Percentiles rank a stretch among this genome's conserved stretches.
Evolutionary conservation across 2,329 filamentous ascomycete species (phyloP).

Genomic region (Fusarium penzigii): DNA sequence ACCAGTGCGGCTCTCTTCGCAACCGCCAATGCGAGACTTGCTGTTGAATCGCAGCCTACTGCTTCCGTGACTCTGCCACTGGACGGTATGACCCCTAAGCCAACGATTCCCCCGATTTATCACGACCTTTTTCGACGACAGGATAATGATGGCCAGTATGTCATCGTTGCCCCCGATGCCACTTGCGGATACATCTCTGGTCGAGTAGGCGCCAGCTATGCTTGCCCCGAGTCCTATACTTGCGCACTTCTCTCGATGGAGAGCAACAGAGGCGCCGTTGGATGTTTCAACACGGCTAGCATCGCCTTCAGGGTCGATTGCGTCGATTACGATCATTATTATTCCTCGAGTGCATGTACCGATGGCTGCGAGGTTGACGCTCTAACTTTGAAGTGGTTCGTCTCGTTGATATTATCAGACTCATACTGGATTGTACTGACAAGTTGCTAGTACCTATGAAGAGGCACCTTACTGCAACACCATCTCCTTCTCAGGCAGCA

Average conservation of each 20-base stretch:
- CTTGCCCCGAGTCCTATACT: conserved; percentile 34
- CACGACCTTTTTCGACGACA: conserved; percentile 33
- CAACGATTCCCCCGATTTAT: conserved; percentile 42
- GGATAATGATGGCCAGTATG: conserved; percentile 34
- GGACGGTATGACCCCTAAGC: conserved; percentile 40
- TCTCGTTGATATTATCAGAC: neutral
- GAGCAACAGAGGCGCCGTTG: conserved; percentile 37
- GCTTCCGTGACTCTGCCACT: conserved; percentile 31
- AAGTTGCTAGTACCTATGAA: conserved; percentile 35
- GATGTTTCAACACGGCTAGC: conserved; percentile 40
- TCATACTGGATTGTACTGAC: neutral
- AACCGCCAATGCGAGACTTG: conserved; percentile 33
- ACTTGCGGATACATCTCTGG: conserved; percentile 52
- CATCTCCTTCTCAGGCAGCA: conserved; percentile 41
- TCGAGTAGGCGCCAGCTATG: conserved; percentile 40
- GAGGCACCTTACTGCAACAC: conserved; percentile 46
- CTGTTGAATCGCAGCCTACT: conserved; percentile 37
- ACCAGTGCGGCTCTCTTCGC: conserved; percentile 31
- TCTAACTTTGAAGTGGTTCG: conserved; percentile 49
- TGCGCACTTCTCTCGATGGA: conserved; percentile 43
- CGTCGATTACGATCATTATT: conserved; percentile 39
- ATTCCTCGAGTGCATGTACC: conserved; percentile 39
- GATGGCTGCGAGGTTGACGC: conserved; percentile 42
- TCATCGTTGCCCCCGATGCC: conserved; percentile 50
- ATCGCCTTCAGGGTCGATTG: conserved; percentile 42